Evolutionary conservation across 208 protist species (phyloP).

Genomic region (Crithidia sp.): DNA sequence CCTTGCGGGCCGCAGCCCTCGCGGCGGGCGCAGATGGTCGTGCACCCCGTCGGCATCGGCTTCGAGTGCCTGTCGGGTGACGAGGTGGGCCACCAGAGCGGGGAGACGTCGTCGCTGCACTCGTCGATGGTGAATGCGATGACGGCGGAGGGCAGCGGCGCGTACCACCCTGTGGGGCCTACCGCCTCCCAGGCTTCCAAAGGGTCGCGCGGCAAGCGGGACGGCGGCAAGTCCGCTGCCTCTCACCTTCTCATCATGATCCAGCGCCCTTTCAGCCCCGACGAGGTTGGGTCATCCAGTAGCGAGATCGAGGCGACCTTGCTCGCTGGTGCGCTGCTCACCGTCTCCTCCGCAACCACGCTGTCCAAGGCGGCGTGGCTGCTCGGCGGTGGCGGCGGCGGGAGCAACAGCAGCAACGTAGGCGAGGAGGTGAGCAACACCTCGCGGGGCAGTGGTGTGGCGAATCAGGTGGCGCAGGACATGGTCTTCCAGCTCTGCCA

Average conservation of each 20-base stretch:
- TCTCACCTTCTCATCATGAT: constrained; percentile 54
- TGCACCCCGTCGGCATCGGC: constrained; percentile 78
- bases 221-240: constrained; percentile 16
- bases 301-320: constrained; percentile 45
- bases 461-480: constrained; percentile 25
- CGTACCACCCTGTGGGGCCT: constrained; percentile 7
- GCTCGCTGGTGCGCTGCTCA: constrained; percentile 30
- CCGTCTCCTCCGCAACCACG: constrained; percentile 16
- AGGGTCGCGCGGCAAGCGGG: constrained; percentile 20
- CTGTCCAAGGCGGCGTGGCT: constrained; percentile 26
- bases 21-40: constrained; percentile 58
- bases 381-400: constrained; percentile 13
- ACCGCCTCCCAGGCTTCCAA: constrained; percentile 8
- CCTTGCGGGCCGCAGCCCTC: constrained; percentile 46
- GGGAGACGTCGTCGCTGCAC: constrained; percentile 23
- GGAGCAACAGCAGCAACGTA: constrained; percentile 7
- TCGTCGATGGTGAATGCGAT: constrained; percentile 28
- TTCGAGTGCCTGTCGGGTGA: constrained; percentile 49
- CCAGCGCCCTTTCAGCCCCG: constrained; percentile 45
- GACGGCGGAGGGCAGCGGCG: constrained; percentile 17
- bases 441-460: constrained; percentile 22
- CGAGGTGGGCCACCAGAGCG: constrained; percentile 10
- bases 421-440: constrained; percentile 32
- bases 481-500: constrained; percentile 30
- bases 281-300: constrained; percentile 57